Conservation (phyloP, 305 asterid species). For the Petunia hybrid region DNA sequence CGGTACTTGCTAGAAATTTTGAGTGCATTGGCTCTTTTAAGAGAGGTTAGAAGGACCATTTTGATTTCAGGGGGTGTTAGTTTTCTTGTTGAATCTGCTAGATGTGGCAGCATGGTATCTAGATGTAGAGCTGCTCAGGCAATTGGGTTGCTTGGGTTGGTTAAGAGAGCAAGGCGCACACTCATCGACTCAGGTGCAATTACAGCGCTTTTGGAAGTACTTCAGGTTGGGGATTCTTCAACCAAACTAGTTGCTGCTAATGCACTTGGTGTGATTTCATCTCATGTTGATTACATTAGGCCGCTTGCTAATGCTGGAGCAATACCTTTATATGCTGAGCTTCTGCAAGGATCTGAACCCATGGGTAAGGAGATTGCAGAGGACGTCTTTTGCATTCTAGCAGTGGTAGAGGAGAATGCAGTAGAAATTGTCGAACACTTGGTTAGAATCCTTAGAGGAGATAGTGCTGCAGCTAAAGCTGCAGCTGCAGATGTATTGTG, state of each 20-base stretch:
- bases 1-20: slow-evolving; percentile 56
- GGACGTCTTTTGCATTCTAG: slow-evolving; percentile 63
- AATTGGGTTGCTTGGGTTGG: slow-evolving; percentile 62
- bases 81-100: slow-evolving; percentile 61
- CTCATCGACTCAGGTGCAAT: slow-evolving; percentile 55
- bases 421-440: slow-evolving; percentile 51
- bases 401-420: slow-evolving; percentile 60
- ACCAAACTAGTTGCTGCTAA: slow-evolving; percentile 59
- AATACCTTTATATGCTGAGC: slow-evolving; percentile 51
- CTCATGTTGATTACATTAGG: slow-evolving; percentile 55
- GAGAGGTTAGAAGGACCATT: slow-evolving; percentile 60
- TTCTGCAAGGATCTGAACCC: slow-evolving; percentile 51
- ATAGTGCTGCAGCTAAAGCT: slow-evolving; percentile 51
- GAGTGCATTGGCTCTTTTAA: slow-evolving; percentile 61
- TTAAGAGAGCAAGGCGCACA: slow-evolving; percentile 48
- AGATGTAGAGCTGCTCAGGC: slow-evolving; percentile 76
- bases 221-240: slow-evolving; percentile 50
- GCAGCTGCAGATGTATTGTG: slow-evolving; percentile 62
- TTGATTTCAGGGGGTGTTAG: slow-evolving; percentile 45
- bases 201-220: slow-evolving; percentile 48
- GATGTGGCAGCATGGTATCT: slow-evolving; percentile 57
- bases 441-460: slow-evolving; percentile 54
- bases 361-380: slow-evolving; percentile 58
- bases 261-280: slow-evolving; percentile 64
- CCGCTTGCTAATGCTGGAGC: slow-evolving; percentile 56